Percentiles rank a stretch among this genome's conserved stretches.
Conservation (phyloP, 1,284 basidiomycete species). For the Anthracocystis panici-leucophaei region DNA sequence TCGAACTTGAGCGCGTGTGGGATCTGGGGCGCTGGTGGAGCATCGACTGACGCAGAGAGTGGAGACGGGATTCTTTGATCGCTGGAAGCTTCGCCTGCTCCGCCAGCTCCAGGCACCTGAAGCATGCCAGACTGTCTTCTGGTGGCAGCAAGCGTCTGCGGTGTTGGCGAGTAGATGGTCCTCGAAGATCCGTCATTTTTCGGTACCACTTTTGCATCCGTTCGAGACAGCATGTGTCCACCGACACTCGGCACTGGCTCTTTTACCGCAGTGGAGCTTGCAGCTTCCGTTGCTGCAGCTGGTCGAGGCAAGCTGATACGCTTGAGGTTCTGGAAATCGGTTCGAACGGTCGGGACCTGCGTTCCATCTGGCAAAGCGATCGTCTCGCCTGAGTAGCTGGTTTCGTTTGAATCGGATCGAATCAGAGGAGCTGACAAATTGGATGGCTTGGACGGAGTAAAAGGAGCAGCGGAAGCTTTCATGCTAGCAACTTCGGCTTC, state of each 20-base stretch:
- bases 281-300: not conserved
- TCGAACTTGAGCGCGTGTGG: constrained; percentile 33
- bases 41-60: constrained; percentile 24
- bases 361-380: constrained; percentile 36
- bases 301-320: constrained; percentile 34
- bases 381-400: constrained; percentile 26
- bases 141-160: constrained; percentile 44
- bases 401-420: constrained; percentile 36
- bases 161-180: constrained; percentile 54
- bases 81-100: not conserved
- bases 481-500: constrained; percentile 32
- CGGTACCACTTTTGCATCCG: constrained; percentile 24
- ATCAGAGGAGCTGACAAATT: constrained; percentile 38
- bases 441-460: constrained; percentile 25
- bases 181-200: constrained; percentile 41
- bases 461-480: constrained; percentile 36
- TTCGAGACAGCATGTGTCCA: constrained; percentile 34
- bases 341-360: constrained; percentile 45
- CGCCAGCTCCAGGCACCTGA: constrained; percentile 11
- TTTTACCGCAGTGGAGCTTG: not conserved
- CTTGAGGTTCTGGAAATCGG: constrained; percentile 54
- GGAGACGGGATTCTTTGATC: constrained; percentile 30
- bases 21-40: constrained; percentile 36
- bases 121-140: constrained; percentile 23
- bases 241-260: constrained; percentile 22